Conservation (phyloP, 805 yeast species). For the Phaffomyces thermotolerans region DNA sequence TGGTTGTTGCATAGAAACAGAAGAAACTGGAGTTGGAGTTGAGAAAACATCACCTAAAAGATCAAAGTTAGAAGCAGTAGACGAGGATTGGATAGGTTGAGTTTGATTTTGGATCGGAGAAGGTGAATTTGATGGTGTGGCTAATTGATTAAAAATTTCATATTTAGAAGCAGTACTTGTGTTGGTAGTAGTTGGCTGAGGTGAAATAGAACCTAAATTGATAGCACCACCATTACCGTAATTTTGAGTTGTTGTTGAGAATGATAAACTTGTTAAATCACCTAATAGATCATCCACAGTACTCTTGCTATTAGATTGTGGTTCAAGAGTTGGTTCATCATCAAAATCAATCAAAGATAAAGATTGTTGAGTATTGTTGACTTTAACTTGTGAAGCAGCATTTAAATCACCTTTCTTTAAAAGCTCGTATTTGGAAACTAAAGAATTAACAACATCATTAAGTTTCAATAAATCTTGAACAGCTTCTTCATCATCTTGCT, state of each 20-base stretch:
- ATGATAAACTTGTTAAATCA: constrained; percentile 57
- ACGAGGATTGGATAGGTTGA: constrained; percentile 10
- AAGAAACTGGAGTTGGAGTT: neutral
- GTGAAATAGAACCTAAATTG: constrained; percentile 29
- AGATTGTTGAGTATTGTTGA: constrained; percentile 28
- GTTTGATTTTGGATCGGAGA: constrained; percentile 8
- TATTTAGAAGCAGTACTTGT: constrained; percentile 15
- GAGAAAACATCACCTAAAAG: constrained; percentile 17
- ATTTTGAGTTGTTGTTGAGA: constrained; percentile 16
- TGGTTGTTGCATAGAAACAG: constrained; percentile 2
- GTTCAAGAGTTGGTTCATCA: constrained; percentile 29
- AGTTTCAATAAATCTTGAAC: constrained; percentile 59
- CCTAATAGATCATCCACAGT: constrained; percentile 64
- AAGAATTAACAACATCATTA: constrained; percentile 67
- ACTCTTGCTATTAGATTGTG: constrained; percentile 26
- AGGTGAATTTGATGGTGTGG: constrained; percentile 11
- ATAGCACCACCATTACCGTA: constrained; percentile 51
- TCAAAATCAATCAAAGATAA: constrained; percentile 71
- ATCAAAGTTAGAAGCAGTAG: constrained; percentile 13
- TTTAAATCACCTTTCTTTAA: constrained; percentile 57
- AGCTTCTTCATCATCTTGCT: constrained; percentile 58
- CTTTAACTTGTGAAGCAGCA: constrained; percentile 43
- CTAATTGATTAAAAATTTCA: constrained; percentile 19
- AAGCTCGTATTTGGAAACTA: constrained; percentile 58
- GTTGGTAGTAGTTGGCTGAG: constrained; percentile 16